phyloP scores from a whole-genome alignment of 140 eudicot species.

The Flaveria floridana region DNA sequence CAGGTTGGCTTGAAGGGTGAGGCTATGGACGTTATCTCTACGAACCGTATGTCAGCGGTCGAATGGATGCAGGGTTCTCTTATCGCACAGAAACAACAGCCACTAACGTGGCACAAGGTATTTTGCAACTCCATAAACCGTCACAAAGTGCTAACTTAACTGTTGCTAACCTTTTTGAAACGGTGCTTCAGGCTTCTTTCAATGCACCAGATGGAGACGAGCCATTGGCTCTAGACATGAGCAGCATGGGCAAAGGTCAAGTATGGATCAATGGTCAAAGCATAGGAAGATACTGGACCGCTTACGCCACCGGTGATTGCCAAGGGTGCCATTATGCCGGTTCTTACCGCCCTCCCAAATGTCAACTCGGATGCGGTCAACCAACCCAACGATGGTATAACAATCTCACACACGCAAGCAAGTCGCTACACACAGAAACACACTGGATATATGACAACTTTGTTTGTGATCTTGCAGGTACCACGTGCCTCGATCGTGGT shows the following conservation, averaged over 20 bases:
- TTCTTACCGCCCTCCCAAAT: constrained; percentile 61
- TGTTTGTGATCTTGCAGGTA: constrained; percentile 52
- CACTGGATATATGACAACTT: background rate
- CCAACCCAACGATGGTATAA: constrained; percentile 89
- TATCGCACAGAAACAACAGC: constrained; percentile 74
- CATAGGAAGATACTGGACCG: constrained; percentile 94
- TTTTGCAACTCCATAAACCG: background rate
- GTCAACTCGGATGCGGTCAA: constrained; percentile 83
- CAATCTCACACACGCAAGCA: background rate
- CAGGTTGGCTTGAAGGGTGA: constrained; percentile 94
- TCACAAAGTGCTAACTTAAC: background rate
- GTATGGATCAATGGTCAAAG: constrained; percentile 92
- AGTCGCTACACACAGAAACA: background rate
- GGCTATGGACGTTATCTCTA: constrained; percentile 60
- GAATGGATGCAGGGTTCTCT: constrained; percentile 76
- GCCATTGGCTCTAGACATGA: constrained; percentile 84
- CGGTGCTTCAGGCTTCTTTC: constrained; percentile 59
- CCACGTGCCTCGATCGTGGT: constrained; percentile 94
- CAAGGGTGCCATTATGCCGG: constrained; percentile 67
- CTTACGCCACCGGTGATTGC: constrained; percentile 71
- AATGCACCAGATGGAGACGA: constrained; percentile 78
- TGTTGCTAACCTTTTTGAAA: constrained; percentile 11
- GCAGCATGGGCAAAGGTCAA: constrained; percentile 96
- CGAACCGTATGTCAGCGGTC: constrained; percentile 53
- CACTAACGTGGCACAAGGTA: constrained; percentile 92